These are phyloP conservation scores for Leccinum subrobustum DNA, from an alignment of 1,284 basidiomycete species.

Conservation along the genomic window DNA sequence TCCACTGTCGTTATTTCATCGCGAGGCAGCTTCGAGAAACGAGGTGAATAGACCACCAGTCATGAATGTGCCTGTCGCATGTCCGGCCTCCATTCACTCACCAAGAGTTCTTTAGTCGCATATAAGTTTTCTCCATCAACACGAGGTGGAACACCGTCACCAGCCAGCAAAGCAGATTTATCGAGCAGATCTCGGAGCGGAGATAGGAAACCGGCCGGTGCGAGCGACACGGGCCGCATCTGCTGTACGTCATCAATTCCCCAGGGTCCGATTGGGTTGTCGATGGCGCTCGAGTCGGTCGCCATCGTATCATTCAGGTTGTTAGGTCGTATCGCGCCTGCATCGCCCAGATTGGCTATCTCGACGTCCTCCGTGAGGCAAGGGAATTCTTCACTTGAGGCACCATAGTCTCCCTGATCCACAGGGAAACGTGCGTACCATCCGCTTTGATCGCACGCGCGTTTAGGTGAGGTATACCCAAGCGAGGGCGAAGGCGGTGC, in stretches of 20 bases:
- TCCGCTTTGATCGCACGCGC: conserved; percentile 19
- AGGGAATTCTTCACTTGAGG: conserved; percentile 17
- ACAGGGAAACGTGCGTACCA: conserved; percentile 12
- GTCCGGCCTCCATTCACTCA: conserved; percentile 19
- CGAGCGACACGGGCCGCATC: conserved; percentile 32
- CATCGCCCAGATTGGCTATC: conserved; percentile 8
- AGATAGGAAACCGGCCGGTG: conserved; percentile 47
- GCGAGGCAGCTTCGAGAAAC: conserved; percentile 12
- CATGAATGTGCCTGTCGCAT: conserved; percentile 3
- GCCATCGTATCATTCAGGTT: conserved; percentile 2
- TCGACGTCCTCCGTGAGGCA: conserved; percentile 8
- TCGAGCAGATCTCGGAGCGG: conserved; percentile 36
- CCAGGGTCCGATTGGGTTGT: conserved; percentile 6
- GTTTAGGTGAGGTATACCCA: conserved; percentile 8
- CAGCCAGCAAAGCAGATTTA: conserved; percentile 6
- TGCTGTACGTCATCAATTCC: conserved; percentile 19
- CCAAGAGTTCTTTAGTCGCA: conserved; percentile 8
- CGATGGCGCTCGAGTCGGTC: not conserved
- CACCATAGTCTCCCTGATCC: conserved; percentile 10
- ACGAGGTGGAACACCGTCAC: conserved; percentile 11
- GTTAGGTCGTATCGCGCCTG: conserved; percentile 8
- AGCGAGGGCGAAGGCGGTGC: not conserved
- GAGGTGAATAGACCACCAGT: conserved; percentile 3
- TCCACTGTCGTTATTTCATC: not conserved
- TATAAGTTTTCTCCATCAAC: conserved; percentile 15